Evolutionary conservation across 2,329 filamentous ascomycete species (phyloP).

Genomic region (Monilinia laxa): DNA sequence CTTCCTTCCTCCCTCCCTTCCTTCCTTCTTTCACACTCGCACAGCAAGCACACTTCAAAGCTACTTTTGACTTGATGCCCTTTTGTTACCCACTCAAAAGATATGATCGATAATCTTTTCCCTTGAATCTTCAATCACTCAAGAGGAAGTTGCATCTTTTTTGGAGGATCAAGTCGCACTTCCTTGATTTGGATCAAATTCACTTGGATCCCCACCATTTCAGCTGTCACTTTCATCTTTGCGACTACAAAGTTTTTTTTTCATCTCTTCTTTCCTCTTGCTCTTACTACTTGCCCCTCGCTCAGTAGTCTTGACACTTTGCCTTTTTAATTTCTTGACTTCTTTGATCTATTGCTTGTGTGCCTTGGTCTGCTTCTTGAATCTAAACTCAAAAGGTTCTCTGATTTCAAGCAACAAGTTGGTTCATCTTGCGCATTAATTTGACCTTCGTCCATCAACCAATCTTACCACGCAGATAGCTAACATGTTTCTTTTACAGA

Average conservation of each 20-base stretch:
- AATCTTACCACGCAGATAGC: neutral
- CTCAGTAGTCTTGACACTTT: neutral
- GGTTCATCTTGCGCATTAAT: neutral
- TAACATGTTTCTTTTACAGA: conserved; percentile 6
- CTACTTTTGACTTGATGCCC: neutral
- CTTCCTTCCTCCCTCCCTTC: neutral
- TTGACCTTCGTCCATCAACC: neutral
- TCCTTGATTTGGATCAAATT: neutral
- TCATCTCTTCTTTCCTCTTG: neutral
- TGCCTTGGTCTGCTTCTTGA: neutral
- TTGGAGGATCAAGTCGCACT: neutral
- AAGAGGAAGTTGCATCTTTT: neutral
- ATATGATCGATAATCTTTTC: neutral
- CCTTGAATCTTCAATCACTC: neutral
- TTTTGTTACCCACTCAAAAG: no score
- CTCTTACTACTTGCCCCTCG: neutral
- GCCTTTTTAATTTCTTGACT: neutral
- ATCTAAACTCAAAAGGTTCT: neutral
- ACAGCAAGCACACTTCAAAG: conserved; percentile 1
- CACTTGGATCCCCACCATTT: conserved; percentile 3
- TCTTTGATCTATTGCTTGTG: neutral
- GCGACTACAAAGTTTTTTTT: neutral
- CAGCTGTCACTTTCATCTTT: neutral
- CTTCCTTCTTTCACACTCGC: no score
- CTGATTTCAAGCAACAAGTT: conserved; percentile 5